Base-by-base conservation (phyloP, 371 early-diverging fungal genomes). In the Phascolomyces articulosus region DNA sequence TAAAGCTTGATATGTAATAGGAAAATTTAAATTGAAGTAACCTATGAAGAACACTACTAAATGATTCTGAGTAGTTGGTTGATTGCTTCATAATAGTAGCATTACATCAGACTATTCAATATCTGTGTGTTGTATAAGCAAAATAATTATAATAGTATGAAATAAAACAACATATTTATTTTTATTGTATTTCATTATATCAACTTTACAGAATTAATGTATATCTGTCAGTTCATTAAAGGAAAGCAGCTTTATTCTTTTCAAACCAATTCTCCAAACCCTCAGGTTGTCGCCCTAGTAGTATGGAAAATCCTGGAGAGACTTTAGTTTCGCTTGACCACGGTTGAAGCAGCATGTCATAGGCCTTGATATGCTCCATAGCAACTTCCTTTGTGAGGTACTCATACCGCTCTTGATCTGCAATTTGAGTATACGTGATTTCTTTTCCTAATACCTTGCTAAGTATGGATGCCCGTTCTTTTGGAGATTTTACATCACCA, bases 381-480 rank as follows among this genome's bases (percentile, higher is more conserved):
- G 8, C 15, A n/a, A 4, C 3, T 20, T 47, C 16, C 47, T 47
- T 24, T 15, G 20, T 47, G 1, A 47, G 47, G 16, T 47, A 47
- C 15, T 49, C 40, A 44, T 66, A 66, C 13, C 26, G 27, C 18
- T 66, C 49, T 21, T 24, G 27, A 18, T 40, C 47, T 7, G 61
- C 18, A 21, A 63, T 41, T 16, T 60, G 64, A n/a, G 40, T 53
- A 34, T 60, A 64, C 4, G 24, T 55, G 38, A 64, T 64, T 2
- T 47, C 44, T 3, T 64, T 55, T 9, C 61, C 64, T 6, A 68
- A 56, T 0, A 51, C 40, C 47, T 63, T 34, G 27, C 61, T 31
- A 26, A 68, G 53, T n/a, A 60, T 23, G 8, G 51, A 64, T 2
- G 64, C 69, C 21, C 64, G 69, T 26, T 63, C 56, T 4, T 18